A percentile compares a stretch with the other conserved stretches of the same genome.
These are phyloP conservation scores for Rhodotorula taiwanensis DNA, from an alignment of 768 basidiomycete genomes.

Conservation along the genomic window DNA sequence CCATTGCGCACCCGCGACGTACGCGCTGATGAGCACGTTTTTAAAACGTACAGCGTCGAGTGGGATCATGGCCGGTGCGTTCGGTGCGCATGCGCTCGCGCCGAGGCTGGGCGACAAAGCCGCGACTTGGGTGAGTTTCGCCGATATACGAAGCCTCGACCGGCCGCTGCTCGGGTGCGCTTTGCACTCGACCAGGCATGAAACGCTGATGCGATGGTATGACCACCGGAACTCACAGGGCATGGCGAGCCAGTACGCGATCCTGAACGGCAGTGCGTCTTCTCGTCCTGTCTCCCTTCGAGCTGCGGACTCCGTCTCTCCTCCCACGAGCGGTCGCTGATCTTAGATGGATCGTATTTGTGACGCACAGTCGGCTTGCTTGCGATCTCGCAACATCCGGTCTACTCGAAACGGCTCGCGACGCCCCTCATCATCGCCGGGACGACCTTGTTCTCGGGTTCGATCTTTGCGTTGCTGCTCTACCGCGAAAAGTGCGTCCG, in stretches of 20 bases:
- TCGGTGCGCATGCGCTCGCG: slow-evolving; percentile 33
- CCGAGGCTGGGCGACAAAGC: slow-evolving; percentile 30
- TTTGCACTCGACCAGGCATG: not conserved
- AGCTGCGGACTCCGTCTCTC: no score
- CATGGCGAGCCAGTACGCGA: slow-evolving; percentile 26
- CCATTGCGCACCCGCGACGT: no score
- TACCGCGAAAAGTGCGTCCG: slow-evolving; percentile 14
- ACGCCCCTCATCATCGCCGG: slow-evolving; percentile 31
- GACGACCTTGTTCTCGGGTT: slow-evolving; percentile 27
- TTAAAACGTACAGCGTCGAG: slow-evolving; percentile 18
- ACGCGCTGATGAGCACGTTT: no score
- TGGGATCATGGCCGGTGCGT: slow-evolving; percentile 29
- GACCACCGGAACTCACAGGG: not conserved
- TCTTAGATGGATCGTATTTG: not conserved
- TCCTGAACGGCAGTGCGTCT: slow-evolving; percentile 25
- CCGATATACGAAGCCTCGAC: no score
- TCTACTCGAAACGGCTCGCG: slow-evolving; percentile 22
- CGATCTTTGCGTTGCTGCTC: slow-evolving; percentile 32
- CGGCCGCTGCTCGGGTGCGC: no score
- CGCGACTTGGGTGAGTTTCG: slow-evolving; percentile 25
- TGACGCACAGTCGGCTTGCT: slow-evolving; percentile 30
- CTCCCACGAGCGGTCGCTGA: not conserved
- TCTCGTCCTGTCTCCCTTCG: not conserved
- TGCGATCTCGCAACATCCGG: slow-evolving; percentile 33
- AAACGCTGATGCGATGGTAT: not conserved